These are phyloP conservation scores for Closterium sp. DNA, from an alignment of 139 green algal genomes.

Conservation along the genomic window DNA sequence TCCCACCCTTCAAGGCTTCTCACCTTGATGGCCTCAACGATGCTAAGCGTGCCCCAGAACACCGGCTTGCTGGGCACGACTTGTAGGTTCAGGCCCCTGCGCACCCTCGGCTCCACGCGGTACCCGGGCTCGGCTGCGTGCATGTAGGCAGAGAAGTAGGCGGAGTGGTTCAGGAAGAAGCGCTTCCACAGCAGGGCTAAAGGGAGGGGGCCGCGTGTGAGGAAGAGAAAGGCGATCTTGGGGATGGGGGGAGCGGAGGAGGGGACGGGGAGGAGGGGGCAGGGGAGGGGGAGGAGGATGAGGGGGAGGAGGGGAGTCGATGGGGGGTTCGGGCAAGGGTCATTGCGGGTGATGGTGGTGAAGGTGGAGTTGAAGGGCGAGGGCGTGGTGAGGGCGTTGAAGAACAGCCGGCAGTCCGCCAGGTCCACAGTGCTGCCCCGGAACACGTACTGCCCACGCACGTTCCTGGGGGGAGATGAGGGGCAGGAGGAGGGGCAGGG, in stretches of 20 bases:
- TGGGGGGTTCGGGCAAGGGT: not conserved
- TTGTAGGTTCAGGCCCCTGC: not conserved
- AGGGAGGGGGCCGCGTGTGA: not conserved
- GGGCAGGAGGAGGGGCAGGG: not conserved
- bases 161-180: not conserved
- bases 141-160: not conserved
- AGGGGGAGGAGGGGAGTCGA: not conserved
- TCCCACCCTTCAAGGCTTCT: too few species aligned
- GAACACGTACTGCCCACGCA: not conserved
- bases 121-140: not conserved
- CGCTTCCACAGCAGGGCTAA: not conserved
- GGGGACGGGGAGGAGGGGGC: not conserved
- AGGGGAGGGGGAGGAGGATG: not conserved
- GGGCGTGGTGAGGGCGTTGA: not conserved
- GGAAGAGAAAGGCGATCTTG: constrained; percentile 1
- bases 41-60: not conserved
- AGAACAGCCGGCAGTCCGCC: not conserved
- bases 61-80: not conserved
- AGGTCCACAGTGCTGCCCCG: not conserved
- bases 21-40: not conserved
- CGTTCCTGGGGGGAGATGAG: not conserved
- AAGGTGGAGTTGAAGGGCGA: not conserved
- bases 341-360: not conserved
- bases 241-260: not conserved
- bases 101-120: not conserved